Base-by-base conservation (phyloP, 2,329 filamentous ascomycete genomes). In the Cephalotrichum gorgonifer region DNA sequence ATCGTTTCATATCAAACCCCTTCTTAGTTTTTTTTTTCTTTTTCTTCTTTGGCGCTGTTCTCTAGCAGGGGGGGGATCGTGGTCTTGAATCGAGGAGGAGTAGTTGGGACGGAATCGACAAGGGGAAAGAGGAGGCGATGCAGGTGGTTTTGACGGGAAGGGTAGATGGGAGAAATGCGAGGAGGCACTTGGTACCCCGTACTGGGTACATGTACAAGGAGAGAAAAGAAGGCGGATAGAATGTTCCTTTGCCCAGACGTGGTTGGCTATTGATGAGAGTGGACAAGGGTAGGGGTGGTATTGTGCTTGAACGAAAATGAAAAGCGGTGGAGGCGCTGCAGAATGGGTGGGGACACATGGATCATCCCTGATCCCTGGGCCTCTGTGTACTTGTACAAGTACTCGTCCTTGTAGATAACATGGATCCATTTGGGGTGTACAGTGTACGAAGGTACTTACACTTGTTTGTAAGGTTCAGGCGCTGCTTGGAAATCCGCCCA, bases 201-300 rank as follows among this genome's bases (percentile, higher is more conserved):
- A 25, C 41, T 20, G 41, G 41, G 26, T 25, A 43, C 17, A 22
- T n/a, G 33, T n/a, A 27, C 41, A 25, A 50, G 22, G 26, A 41
- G 27, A 23, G 31, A 39, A 35, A 51, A 48, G 52, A 48, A 54
- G 43, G 44, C 26, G 48, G 43, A 49, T 33, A 44, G 51, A 54
- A 53, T 38, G 30, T 54, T 54, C 52, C 39, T 42, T 48, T 43
- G 39, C 20, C 28, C 20, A 9, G 22, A 4, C 27, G 31, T 43
- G 35, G 26, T 26, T 23, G 25, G 47, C 14, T 20, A 14, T 31
- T 11, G 38, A 27, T 12, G 47, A 20, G 14, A 26, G 33, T 12
- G 20, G 39, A 22, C 22, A 25, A 23, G 17, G 31, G 45, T 47
- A 23, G 31, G 44, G n/a, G n/a, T n/a, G n/a, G n/a, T 46, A 46